Base-by-base conservation (phyloP, 1,139 yeast genomes). In the Saccharomycopsis phalli region DNA sequence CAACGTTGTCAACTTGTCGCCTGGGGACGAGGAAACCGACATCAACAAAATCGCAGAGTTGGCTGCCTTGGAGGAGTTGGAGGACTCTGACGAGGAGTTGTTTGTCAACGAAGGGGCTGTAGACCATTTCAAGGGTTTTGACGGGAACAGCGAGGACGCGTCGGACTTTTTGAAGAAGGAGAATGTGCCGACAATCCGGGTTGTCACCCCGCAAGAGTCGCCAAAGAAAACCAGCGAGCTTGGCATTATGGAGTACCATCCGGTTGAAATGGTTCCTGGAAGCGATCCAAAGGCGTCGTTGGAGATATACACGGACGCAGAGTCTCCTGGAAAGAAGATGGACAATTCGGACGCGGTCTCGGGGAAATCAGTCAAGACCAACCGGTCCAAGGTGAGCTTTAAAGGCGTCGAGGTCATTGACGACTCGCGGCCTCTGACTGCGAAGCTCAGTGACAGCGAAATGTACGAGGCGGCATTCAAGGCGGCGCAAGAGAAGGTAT, bases 381-480 rank as follows among this genome's bases (percentile, higher is more conserved):
- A 8, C 35, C 25, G 31, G 18, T 43, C 40, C 16, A 35, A 21
- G 19, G 46, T 40, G 13, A 30, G 46, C 16, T 41, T 43, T 25
- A 38, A 38, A 5, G 38, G 38, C n/a, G 47, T 42, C 16, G 46
- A 44, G 29, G 26, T 31, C 13, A 44, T 44, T 13, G 36, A 37
- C 11, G 22, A 25, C n/a, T 23, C 29, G 2, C 14, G 7, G 11
- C 6, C 3, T 4, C 42, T 30, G 5, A 28, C 26, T 17, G 13
- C 13, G 22, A 38, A 40, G 14, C 17, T 54, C 16, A 52, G 53
- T 2, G 54, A 56, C 25, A 53, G 53, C 27, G 61, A 58, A 40
- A 56, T 57, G 59, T 58, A 58, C 41, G 50, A 52, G 2, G 50
- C 50, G 26, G 63, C 63, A 1, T 40, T 54, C 29, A 56, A 54